Percentiles rank a stretch among this genome's conserved stretches.
These are phyloP conservation scores for Nitzschia sp. DNA, from an alignment of 108 stramenopile species.

Conservation along the genomic window DNA sequence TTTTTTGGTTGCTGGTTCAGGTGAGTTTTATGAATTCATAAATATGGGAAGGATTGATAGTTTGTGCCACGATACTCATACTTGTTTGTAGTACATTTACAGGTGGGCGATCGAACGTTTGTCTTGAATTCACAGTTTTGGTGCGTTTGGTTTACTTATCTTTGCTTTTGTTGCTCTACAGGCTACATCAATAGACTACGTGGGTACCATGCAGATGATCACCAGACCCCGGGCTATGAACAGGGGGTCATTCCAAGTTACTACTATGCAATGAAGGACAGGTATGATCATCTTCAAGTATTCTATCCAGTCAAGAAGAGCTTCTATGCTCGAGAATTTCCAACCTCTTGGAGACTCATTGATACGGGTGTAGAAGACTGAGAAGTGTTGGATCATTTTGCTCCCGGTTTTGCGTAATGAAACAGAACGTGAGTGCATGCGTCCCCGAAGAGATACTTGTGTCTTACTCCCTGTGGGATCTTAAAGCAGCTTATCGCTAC, in stretches of 20 bases:
- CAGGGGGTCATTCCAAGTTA: constrained; percentile 73
- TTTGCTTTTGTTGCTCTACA: constrained; percentile 72
- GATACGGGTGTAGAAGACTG: constrained; percentile 52
- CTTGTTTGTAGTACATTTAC: constrained; percentile 17
- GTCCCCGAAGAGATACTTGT: no score
- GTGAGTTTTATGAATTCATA: no score
- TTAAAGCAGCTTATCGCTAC: no score
- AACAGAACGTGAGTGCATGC: no score
- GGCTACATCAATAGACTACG: constrained; percentile 86
- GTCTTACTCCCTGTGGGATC: no score
- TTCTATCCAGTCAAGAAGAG: constrained; percentile 63
- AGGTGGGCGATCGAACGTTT: not conserved
- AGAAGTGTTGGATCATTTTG: no score
- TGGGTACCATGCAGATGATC: constrained; percentile 69
- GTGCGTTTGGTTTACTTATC: no score
- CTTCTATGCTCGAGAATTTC: constrained; percentile 87
- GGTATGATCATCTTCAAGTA: constrained; percentile 53
- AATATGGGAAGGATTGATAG: no score
- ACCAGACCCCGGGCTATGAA: constrained; percentile 57
- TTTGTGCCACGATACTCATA: no score
- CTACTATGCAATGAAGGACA: constrained; percentile 59
- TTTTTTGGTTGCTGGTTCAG: constrained; percentile 73
- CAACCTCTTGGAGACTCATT: constrained; percentile 82
- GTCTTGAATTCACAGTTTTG: not conserved
- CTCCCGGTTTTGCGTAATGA: no score